Percentiles rank a stretch among this genome's conserved stretches.
These are phyloP conservation scores for Leccinum subgranulosum DNA, from an alignment of 768 basidiomycete genomes.

Conservation along the genomic window DNA sequence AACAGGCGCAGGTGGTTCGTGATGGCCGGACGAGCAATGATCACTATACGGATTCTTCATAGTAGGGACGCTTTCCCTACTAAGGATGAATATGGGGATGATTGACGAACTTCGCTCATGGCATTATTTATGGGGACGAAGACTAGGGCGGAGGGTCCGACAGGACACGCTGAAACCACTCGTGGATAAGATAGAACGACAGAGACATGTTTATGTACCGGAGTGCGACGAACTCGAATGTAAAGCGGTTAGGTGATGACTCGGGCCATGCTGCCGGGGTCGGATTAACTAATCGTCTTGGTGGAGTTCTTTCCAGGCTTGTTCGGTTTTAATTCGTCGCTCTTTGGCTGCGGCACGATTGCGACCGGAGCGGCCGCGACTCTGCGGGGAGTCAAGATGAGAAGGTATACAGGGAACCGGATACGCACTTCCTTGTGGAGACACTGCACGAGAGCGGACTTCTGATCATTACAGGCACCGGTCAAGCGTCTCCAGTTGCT, in stretches of 20 bases:
- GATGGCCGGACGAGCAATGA: neutral
- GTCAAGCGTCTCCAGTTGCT: conserved; percentile 62
- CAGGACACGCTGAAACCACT: neutral
- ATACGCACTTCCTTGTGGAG: conserved; percentile 62
- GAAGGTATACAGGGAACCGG: neutral
- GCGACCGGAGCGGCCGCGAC: conserved; percentile 51
- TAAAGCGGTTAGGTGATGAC: neutral
- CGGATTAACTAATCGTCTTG: conserved; percentile 34
- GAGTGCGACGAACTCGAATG: neutral
- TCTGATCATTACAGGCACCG: conserved; percentile 67
- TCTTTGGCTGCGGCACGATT: conserved; percentile 64
- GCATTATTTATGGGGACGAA: conserved; percentile 2
- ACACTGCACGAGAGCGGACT: conserved; percentile 67
- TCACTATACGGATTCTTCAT: neutral
- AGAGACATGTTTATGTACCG: neutral
- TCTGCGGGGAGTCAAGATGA: conserved; percentile 37
- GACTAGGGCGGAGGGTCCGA: neutral
- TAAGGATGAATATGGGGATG: neutral
- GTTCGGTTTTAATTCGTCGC: conserved; percentile 52
- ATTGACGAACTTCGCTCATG: neutral
- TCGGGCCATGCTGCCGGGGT: neutral
- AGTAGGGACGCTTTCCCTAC: neutral
- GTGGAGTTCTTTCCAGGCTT: conserved; percentile 61
- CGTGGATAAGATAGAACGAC: neutral
- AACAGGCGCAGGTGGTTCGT: neutral